Base-by-base conservation (phyloP, 176 grass and related monocot genomes). In the Eragrostis nindensis region DNA sequence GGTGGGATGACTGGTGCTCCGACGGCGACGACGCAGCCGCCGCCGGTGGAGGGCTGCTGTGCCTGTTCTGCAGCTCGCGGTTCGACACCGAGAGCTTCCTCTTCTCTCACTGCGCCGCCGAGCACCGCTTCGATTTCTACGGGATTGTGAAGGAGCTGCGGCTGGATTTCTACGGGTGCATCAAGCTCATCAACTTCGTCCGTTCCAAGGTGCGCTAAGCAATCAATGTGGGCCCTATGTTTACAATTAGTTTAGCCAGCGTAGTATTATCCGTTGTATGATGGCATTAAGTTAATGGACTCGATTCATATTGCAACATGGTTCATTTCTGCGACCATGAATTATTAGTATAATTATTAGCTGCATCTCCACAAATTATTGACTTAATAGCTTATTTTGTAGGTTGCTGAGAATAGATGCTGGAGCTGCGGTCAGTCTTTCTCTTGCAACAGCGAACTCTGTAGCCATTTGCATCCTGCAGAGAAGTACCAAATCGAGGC, bases 121-220 rank as follows among this genome's bases (percentile, higher is more conserved):
- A 89, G 57, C 96, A 99, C 72, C 8, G 66, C 21, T 95, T 99
- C 40, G 84, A 91, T 83, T 99, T 99, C 82, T 29, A 82, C 44
- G 4, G 21, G 18, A 41, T 91, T 59, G 86, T 90, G 9, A 86
- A 68, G 62, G 75, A 90, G 48, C 56, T 86, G 29, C 62, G 75
- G 78, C 87, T 99, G 68, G 90, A 91, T 86, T 99, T 99, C 68
- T 99, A 99, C 80, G 89, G 92, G 0, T 91, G 92, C 29, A 84
- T 99, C 73, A 99, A 86, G 86, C 90, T 95, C 64, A 78, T 95
- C 56, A 99, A 99, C 72, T 99, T 93, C 60, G 67, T 95, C 15
- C 86, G 92, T 5, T 93, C 81, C 76, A 90, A 93, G 92, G 96
- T 99, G 13, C 21, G 60, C 15, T 45, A 80, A 7, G 13, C 61